Evolutionary conservation across 2,329 filamentous ascomycete genomes (phyloP).

Genomic region (Claviceps maximensis): DNA sequence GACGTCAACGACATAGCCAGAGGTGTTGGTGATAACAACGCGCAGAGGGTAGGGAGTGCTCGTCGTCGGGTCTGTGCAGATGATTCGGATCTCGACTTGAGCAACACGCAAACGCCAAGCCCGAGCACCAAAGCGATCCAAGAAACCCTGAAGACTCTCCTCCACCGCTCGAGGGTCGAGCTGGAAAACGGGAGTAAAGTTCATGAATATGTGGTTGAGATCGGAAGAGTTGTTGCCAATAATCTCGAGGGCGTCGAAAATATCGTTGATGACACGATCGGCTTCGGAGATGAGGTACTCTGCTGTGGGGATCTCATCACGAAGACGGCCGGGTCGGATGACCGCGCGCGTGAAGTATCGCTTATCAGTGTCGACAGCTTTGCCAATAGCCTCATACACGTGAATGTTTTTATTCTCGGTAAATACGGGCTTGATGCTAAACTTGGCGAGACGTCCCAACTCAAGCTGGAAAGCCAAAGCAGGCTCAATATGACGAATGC

Average conservation of each 20-base stretch:
- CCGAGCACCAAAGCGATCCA: slow-evolving; percentile 89
- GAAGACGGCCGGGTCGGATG: slow-evolving; percentile 82
- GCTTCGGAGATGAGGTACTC: slow-evolving; percentile 98
- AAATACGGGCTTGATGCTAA: slow-evolving; percentile 96
- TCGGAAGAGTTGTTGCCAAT: slow-evolving; percentile 99
- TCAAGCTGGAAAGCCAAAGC: slow-evolving; percentile 98
- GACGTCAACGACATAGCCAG: slow-evolving; percentile 92
- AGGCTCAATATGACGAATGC: slow-evolving; percentile 93
- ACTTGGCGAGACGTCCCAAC: slow-evolving; percentile 84
- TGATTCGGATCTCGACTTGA: slow-evolving; percentile 94
- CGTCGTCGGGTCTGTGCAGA: slow-evolving; percentile 82
- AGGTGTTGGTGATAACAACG: slow-evolving; percentile 96
- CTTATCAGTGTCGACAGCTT: slow-evolving; percentile 91
- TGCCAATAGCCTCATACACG: slow-evolving; percentile 93
- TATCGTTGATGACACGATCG: slow-evolving; percentile 92
- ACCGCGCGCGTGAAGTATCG: slow-evolving; percentile 96
- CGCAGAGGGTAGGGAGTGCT: slow-evolving; percentile 82
- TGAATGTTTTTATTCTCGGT: slow-evolving; percentile 99
- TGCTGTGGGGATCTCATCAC: slow-evolving; percentile 95
- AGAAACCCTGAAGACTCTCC: slow-evolving; percentile 83
- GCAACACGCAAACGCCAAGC: slow-evolving; percentile 95
- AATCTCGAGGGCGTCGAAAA: slow-evolving; percentile 93
- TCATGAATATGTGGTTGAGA: slow-evolving; percentile 99
- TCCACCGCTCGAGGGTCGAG: slow-evolving; percentile 82
- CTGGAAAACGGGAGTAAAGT: slow-evolving; percentile 95